phyloP scores from a whole-genome alignment of 306 rosid species.

The Alnus glutinosa region DNA sequence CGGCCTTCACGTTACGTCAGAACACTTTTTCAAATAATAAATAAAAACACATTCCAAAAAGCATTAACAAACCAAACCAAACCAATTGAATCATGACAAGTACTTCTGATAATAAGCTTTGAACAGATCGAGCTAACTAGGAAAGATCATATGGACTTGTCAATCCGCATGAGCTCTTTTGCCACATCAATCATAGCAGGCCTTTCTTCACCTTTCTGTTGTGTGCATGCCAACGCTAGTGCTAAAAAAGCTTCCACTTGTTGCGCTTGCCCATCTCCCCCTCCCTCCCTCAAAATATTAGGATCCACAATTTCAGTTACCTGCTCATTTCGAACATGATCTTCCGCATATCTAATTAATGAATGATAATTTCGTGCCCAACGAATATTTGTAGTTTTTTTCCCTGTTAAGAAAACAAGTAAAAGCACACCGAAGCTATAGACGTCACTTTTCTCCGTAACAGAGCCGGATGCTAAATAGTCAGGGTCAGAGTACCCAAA shows the following conservation, averaged over 20 bases:
- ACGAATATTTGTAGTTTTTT: too few species aligned
- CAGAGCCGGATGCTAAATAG: not conserved
- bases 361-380: not conserved
- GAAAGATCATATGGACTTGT: not conserved
- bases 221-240: not conserved
- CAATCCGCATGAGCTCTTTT: not conserved
- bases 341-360: not conserved
- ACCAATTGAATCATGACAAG: too few species aligned
- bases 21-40: not conserved
- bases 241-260: not conserved
- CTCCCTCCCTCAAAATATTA: not conserved
- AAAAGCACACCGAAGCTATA: conserved; percentile 10
- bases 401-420: not conserved
- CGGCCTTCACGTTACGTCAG: too few species aligned
- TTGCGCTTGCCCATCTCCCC: not conserved
- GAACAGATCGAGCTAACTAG: too few species aligned
- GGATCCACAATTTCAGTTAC: not conserved
- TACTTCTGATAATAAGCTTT: too few species aligned
- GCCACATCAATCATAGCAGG: not conserved
- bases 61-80: too few species aligned
- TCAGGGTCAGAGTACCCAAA: not conserved
- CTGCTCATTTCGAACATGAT: not conserved
- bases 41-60: too few species aligned
- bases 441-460: not conserved
- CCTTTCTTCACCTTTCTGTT: not conserved